Base-by-base conservation (phyloP, 2,329 filamentous ascomycete species). In the Stenocarpella maydis region DNA sequence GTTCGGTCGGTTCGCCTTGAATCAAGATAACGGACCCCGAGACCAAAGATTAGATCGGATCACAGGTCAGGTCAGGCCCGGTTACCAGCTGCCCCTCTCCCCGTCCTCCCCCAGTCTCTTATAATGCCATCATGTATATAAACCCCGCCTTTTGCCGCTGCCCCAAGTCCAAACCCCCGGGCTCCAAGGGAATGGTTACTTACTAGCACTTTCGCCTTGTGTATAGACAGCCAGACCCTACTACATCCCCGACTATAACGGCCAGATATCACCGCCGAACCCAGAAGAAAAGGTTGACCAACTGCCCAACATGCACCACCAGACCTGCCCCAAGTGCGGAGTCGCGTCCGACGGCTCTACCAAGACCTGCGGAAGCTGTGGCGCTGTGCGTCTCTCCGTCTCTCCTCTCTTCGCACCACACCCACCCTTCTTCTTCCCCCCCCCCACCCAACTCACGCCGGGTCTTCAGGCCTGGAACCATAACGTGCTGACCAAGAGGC, bases 341-440 rank as follows among this genome's bases (percentile, higher is more conserved):
- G 80, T 82, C 74, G 71, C 80, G 76, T 82, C 84, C 74, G 75
- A 78, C 55, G 81, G 81, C 74, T 74, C 75, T 50, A 74, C 75
- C 80, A 89, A 89, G 86, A 83, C 81, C 71, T 89, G 87, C 81
- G 74, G 76, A 69, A 80, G 82, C 69, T 89, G 87, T 80, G 87
- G 87, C 68, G 86, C 87, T 75, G 87, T 89, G 82, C 75, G 87
- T 82, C 41, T 31, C n/a, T 10, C n/a, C n/a, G 54, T 37, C 68
- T 21, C 54, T 55, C 41, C 19, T 47, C 12, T n/a, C 54, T 14
- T 21, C 5, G 21, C 12, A 15, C 54, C 19, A 1, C 8, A 2
- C 17, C 5, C 14, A 15, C 54, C 9, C 4, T 17, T 8, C 1
- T 63, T 37, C 24, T 4, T 17, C 52, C 14, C 17, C 53, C 34